Evolutionary conservation across 2,329 filamentous ascomycete species (phyloP), one percentile per base, ranked within the genome.

Genomic region (Fusarium sp.): DNA sequence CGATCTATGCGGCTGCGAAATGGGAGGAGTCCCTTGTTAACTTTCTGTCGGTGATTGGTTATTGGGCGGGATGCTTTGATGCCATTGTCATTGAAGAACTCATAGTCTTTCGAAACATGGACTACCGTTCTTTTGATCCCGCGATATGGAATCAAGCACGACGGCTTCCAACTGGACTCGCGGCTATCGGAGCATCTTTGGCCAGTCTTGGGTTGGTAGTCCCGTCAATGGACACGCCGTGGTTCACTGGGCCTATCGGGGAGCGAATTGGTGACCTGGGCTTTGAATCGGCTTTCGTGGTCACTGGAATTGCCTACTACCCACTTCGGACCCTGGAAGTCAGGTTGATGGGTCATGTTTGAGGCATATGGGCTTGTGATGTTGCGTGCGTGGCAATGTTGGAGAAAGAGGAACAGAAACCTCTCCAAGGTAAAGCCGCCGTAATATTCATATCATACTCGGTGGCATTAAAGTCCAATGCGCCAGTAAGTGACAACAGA

Each of bases 1-100:
- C 80, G 16, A 75, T 86, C 26, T 79, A 85, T 68, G 82, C 86
- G 7, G 81, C 84, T 24, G 74, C 66, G n/a, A 75, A 83, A 51
- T 86, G 85, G 76, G 82, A 82, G 53, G 70, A 78, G 30, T 85
- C 80, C 14, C 79, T 86, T 15, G 79, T 83, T 57, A 85, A 86
- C 61, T 85, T 86, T 48, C 75, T 86, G 13, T 78, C 80, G 0
- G 70, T 86, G 31, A 86, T 86, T 61, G 84, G 83, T 41, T 86
- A 86, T 72, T 86, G 85, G 85, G 80, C 79, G 2, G 83, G 83
- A 6, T 84, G 83, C 30, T 86, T 86, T 61, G 77, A 85, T 31
- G 83, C 81, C 7, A 78, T 85, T 15, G 63, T 86, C 6, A 72
- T 85, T 33, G 78, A 79, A 30, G 85, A 87, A 75, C 76, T 85